Conservation (phyloP, 164 flowering plant genomes). For the Umbilicus rupestris region DNA sequence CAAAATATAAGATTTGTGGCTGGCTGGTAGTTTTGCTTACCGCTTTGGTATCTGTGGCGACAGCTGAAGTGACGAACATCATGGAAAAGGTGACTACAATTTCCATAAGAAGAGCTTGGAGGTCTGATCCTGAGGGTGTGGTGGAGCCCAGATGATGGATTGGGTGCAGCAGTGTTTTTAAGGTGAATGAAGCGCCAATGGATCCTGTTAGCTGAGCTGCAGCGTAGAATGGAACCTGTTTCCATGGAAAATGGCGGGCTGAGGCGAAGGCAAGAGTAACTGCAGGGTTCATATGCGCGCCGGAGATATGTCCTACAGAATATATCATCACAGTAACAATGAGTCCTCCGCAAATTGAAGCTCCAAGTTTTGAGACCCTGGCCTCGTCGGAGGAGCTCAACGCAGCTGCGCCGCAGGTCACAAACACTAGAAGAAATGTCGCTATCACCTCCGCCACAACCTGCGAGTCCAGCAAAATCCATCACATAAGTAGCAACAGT, state of each 20-base stretch:
- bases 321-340: slow-evolving; percentile 84
- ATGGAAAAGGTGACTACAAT: slow-evolving; percentile 60
- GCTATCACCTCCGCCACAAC: slow-evolving; percentile 63
- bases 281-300: slow-evolving; percentile 92
- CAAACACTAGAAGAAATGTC: slow-evolving; percentile 64
- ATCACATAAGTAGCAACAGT: not conserved
- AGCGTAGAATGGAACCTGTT: slow-evolving; percentile 64
- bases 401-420: slow-evolving; percentile 65
- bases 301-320: slow-evolving; percentile 78
- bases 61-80: slow-evolving; percentile 83
- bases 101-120: slow-evolving; percentile 66
- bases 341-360: slow-evolving; percentile 74
- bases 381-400: slow-evolving; percentile 33
- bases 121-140: slow-evolving; percentile 48
- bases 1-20: no score
- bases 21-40: no score
- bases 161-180: slow-evolving; percentile 43
- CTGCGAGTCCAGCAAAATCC: slow-evolving; percentile 18
- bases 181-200: slow-evolving; percentile 38
- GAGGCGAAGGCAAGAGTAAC: slow-evolving; percentile 74
- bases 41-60: slow-evolving; percentile 76
- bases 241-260: slow-evolving; percentile 61
- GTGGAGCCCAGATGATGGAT: slow-evolving; percentile 52
- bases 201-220: slow-evolving; percentile 68
- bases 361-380: slow-evolving; percentile 50